These are phyloP conservation scores for Coemansia sp. DNA, from an alignment of 192 early-diverging fungal genomes.

Conservation along the genomic window DNA sequence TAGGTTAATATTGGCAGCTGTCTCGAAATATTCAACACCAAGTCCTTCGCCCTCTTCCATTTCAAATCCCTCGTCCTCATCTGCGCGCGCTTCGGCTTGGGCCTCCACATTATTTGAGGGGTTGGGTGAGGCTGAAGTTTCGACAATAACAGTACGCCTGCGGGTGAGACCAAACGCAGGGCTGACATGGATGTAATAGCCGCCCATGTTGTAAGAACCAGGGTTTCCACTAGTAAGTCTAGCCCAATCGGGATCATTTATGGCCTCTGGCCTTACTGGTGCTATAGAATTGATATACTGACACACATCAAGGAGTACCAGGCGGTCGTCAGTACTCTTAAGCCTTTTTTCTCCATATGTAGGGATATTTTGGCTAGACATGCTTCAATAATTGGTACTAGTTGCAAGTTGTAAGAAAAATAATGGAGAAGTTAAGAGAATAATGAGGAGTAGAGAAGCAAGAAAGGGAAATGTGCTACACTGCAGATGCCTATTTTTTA, in stretches of 20 bases:
- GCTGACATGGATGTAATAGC: not conserved
- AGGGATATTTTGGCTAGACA: not conserved
- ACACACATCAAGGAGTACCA: not conserved
- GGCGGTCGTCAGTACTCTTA: not conserved
- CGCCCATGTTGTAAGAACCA: not conserved
- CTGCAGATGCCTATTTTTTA: too few relatives aligned
- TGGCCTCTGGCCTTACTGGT: not conserved
- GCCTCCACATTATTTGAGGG: too few relatives aligned
- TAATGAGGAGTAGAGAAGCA: not conserved
- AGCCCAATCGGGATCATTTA: not conserved
- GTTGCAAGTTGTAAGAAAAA: not conserved
- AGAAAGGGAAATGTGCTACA: not conserved
- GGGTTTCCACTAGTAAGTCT: not conserved
- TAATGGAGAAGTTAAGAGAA: not conserved
- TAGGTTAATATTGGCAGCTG: too few relatives aligned
- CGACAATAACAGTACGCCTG: not conserved
- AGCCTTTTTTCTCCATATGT: not conserved
- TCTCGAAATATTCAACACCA: too few relatives aligned
- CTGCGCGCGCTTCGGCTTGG: too few relatives aligned
- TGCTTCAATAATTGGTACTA: not conserved
- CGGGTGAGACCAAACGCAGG: too few relatives aligned
- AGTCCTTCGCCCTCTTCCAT: too few relatives aligned
- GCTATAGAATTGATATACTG: not conserved
- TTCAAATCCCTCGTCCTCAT: too few relatives aligned
- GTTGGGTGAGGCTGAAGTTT: too few relatives aligned